Evolutionary conservation across 2,329 filamentous ascomycete species (phyloP).

Genomic region (Dactylonectria macrodidyma): DNA sequence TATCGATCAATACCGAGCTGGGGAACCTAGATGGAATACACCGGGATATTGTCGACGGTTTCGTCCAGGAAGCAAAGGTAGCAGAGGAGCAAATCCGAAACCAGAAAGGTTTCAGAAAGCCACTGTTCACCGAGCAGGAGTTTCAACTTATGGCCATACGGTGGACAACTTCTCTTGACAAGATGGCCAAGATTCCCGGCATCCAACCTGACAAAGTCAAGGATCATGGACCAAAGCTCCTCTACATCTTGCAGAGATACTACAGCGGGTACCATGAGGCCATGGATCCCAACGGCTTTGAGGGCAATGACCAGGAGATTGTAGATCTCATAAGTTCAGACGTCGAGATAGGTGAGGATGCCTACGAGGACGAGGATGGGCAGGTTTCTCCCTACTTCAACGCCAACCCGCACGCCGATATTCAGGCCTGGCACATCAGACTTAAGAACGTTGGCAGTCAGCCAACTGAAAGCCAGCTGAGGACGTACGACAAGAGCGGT

Average conservation of each 20-base stretch:
- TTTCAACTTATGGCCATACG: constrained; percentile 81
- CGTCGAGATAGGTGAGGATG: constrained; percentile 55
- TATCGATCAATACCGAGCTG: constrained; percentile 69
- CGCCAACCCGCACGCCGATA: constrained; percentile 45
- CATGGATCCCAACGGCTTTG: constrained; percentile 55
- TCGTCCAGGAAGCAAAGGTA: constrained; percentile 73
- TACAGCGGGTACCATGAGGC: constrained; percentile 65
- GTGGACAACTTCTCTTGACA: constrained; percentile 73
- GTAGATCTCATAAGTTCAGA: constrained; percentile 71
- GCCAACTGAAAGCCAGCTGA: constrained; percentile 45
- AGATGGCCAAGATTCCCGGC: constrained; percentile 75
- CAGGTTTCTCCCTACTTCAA: constrained; percentile 66
- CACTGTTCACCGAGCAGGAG: constrained; percentile 78
- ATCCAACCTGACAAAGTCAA: constrained; percentile 75
- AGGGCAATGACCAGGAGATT: constrained; percentile 55
- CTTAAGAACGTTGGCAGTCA: constrained; percentile 50
- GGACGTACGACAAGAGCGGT: constrained; percentile 46
- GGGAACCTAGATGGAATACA: constrained; percentile 72
- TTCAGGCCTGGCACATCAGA: constrained; percentile 53
- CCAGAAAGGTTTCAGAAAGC: constrained; percentile 67
- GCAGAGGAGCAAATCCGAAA: constrained; percentile 75
- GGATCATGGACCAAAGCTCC: constrained; percentile 72
- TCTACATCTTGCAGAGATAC: constrained; percentile 69
- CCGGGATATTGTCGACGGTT: constrained; percentile 73
- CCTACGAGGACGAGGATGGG: constrained; percentile 55